Evolutionary conservation across 2,329 filamentous ascomycete genomes (phyloP).

Genomic region (Neonectria ditissima): DNA sequence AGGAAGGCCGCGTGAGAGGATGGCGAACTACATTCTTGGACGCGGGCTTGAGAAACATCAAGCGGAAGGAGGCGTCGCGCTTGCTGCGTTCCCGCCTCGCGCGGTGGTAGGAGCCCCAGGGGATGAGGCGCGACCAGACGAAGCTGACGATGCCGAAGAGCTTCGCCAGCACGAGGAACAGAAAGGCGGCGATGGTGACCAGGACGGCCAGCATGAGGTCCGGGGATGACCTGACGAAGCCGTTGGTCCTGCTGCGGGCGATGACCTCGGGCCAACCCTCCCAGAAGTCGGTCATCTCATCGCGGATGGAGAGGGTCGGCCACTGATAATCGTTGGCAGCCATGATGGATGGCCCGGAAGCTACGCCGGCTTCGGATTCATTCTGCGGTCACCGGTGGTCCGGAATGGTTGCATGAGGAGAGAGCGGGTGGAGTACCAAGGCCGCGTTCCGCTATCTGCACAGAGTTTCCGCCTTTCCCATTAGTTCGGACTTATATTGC

Average conservation of each 20-base stretch:
- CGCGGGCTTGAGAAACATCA: conserved; percentile 12
- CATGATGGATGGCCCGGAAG: conserved; percentile 17
- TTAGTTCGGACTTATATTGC: conserved; percentile 12
- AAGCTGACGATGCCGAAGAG: conserved; percentile 20
- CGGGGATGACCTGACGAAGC: conserved; percentile 17
- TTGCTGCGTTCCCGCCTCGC: conserved; percentile 19
- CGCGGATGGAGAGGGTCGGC: conserved; percentile 27
- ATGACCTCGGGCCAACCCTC: conserved; percentile 27
- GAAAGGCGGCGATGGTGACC: conserved; percentile 15
- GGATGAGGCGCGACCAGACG: conserved; percentile 19
- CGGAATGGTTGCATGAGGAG: conserved; percentile 15
- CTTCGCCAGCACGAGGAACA: conserved; percentile 18
- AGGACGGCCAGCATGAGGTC: conserved; percentile 17
- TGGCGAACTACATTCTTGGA: conserved; percentile 1
- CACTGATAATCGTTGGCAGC: conserved; percentile 14
- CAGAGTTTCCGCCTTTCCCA: conserved; percentile 1
- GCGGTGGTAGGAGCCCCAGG: conserved; percentile 22
- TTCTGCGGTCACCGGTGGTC: conserved; percentile 3
- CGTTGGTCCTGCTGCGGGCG: conserved; percentile 9
- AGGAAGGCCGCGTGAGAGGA: conserved; percentile 16
- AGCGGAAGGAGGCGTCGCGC: conserved; percentile 19
- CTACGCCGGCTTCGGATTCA: conserved; percentile 17
- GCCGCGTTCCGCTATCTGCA: not conserved
- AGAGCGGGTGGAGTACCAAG: conserved; percentile 4
- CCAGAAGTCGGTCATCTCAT: conserved; percentile 28